Evolutionary conservation across 2,329 filamentous ascomycete species (phyloP).

Genomic region (Verticillium isaacii): DNA sequence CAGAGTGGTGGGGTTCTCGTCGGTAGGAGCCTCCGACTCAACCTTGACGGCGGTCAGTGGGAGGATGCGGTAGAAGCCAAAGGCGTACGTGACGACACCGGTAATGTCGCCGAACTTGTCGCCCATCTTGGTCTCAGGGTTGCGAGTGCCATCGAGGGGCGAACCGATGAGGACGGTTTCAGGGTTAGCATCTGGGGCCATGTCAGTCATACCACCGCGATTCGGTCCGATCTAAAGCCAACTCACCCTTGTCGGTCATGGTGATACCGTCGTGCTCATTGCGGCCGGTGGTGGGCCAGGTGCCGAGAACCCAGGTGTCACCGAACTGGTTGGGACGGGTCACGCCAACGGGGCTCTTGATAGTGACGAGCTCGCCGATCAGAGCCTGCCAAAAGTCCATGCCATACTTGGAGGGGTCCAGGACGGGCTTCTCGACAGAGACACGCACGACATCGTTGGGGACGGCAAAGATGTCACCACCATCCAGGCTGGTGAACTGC

Average conservation of each 20-base stretch:
- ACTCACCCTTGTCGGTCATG: conserved; percentile 47
- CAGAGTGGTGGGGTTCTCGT: conserved; percentile 48
- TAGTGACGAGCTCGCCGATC: conserved; percentile 61
- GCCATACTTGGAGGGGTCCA: conserved; percentile 58
- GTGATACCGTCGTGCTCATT: conserved; percentile 63
- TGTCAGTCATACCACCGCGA: neutral
- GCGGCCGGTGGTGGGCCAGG: conserved; percentile 57
- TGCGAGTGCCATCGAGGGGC: conserved; percentile 60
- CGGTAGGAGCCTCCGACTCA: conserved; percentile 35
- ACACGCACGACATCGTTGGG: conserved; percentile 58
- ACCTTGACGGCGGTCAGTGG: conserved; percentile 54
- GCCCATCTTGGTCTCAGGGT: conserved; percentile 59
- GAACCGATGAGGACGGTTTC: conserved; percentile 62
- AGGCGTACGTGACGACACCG: conserved; percentile 61
- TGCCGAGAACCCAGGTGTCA: conserved; percentile 65
- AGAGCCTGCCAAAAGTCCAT: conserved; percentile 73
- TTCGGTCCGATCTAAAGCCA: neutral
- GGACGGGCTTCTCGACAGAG: conserved; percentile 53
- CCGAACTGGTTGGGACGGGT: conserved; percentile 59
- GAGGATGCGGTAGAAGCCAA: conserved; percentile 65
- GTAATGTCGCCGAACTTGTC: conserved; percentile 62
- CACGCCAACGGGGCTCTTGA: conserved; percentile 52
- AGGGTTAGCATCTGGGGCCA: conserved; percentile 57
- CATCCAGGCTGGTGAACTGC: conserved; percentile 57
- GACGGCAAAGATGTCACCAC: conserved; percentile 59